These are phyloP conservation scores for Nectriaceae sp. DNA, from an alignment of 2,329 filamentous ascomycete genomes.

Conservation along the genomic window DNA sequence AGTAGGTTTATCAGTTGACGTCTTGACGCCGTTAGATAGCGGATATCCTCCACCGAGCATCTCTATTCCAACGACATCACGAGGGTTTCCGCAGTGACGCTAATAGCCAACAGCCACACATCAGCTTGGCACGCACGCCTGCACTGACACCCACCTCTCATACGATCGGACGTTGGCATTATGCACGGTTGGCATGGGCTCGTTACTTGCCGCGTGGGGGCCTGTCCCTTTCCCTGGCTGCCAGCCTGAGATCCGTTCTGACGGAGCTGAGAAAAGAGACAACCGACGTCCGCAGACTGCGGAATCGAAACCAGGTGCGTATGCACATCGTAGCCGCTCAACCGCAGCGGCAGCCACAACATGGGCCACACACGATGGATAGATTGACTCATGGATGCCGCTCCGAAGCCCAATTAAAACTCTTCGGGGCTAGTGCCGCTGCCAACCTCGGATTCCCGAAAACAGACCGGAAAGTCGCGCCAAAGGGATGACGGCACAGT, in stretches of 20 bases:
- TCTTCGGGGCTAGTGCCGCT: slow-evolving; percentile 1
- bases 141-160: slow-evolving; percentile 2
- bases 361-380: no score
- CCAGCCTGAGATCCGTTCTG: slow-evolving; percentile 3
- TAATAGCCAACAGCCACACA: slow-evolving; percentile 1
- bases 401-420: slow-evolving; percentile 2
- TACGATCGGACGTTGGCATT: slow-evolving; percentile 3
- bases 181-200: slow-evolving; percentile 5
- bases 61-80: slow-evolving; percentile 5
- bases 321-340: not conserved
- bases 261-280: slow-evolving; percentile 2
- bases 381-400: slow-evolving; percentile 2
- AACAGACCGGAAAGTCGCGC: slow-evolving; percentile 21
- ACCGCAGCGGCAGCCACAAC: not conserved
- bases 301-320: slow-evolving; percentile 15
- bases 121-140: not conserved
- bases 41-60: not conserved
- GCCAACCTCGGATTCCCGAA: slow-evolving; percentile 13
- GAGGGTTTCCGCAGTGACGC: slow-evolving; percentile 1
- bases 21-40: no score
- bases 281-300: slow-evolving; percentile 4
- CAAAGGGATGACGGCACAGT: slow-evolving; percentile 8
- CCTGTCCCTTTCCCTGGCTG: not conserved
- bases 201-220: slow-evolving; percentile 13
- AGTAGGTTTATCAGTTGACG: not conserved